Base-by-base conservation (phyloP, 345 rosid genomes). In the Salix brachista region DNA sequence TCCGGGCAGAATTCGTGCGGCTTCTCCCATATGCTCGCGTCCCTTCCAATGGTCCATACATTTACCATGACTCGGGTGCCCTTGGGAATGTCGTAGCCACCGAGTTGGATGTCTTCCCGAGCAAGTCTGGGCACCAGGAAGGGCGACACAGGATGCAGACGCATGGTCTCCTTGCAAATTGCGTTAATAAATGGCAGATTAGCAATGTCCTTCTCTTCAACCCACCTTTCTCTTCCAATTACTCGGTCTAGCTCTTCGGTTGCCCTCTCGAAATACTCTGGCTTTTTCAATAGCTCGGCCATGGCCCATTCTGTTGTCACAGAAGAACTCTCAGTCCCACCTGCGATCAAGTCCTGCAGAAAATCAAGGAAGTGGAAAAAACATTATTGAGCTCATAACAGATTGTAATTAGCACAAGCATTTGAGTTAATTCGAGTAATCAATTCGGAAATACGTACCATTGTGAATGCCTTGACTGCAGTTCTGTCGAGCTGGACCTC, bases 251-350 rank as follows among this genome's bases (percentile, higher is more conserved):
- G 79, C 54, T 90, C 94, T 75, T 89, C 86, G 0, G 86, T 87
- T 14, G 92, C 94, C 71, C 77, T 90, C 5, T 75, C 18, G 36
- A 90, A 81, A 16, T 78, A 28, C 54, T 88, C 87, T 0, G 94
- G 94, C 44, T 82, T 87, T 54, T 73, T 87, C 17, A 87, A 10
- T 0, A 88, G 64, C 73, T 88, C 92, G 0, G 90, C 84, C 4
- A 90, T 78, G 37, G 91, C 89, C 92, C 94, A 90, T 80, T 90
- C 94, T 12, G 86, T 82, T 2, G 90, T 88, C 37, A 87, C 87
- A 0, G 91, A 86, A 5, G 90, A 88, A 54, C 89, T 88, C 80
- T 90, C 91, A 0, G 94, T 90, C n/a, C 91, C 94, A 1, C 89
- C 94, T 2, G 87, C 90, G 1, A 87, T 84, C 75, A 88, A 17